Evolutionary conservation across 345 rosid genomes (phyloP), one percentile per base, ranked within the genome.

Genomic region (Populus pruinosa): DNA sequence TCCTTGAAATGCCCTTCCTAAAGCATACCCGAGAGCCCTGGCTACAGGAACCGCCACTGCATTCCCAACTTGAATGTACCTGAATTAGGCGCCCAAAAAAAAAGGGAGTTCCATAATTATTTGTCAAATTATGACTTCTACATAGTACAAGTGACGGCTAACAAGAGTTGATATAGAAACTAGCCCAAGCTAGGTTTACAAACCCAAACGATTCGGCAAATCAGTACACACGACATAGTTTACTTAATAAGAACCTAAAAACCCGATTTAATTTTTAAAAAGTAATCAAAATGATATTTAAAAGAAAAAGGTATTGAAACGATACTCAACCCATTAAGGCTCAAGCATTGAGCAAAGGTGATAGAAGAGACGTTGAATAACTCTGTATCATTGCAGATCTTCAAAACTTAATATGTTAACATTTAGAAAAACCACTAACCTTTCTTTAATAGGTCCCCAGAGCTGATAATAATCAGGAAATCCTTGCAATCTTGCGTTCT

Each of bases 41-140:
- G 94, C 90, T 23, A 92, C 95, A 0, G 93, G 97, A 21, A 90
- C 91, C 0, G 98, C 96, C 1, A 91, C 94, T 0, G 93, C 96
- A 70, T 92, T 94, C 0, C 98, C 97, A 0, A 91, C 94, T 85
- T 90, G 98, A n/a, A 72, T 85, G 27, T 94, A 94, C 77, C 97
- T 92, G 36, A 67, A 68, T 23, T 69, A 29, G 35, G 23, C 35
- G 9, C 11, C 8, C 29, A 27, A 27, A 20, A 12, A 8, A 16
- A 33, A 33, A 17, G 25, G 1, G 10, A n/a, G 8, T 17, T 17
- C 20, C 9, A 6, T 16, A 2, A 33, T 3, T 6, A 67, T 5
- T 33, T 27, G 23, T 10, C 13, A 49, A 18, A 16, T 29, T 17
- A n/a, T 6, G 41, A 23, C 1, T 64, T n/a, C 18, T 64, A 3